Evolutionary conservation across 352 stramenopile genomes (phyloP), one percentile per base, ranked within the genome.

Genomic region (Phytophthora niederhauseri): DNA sequence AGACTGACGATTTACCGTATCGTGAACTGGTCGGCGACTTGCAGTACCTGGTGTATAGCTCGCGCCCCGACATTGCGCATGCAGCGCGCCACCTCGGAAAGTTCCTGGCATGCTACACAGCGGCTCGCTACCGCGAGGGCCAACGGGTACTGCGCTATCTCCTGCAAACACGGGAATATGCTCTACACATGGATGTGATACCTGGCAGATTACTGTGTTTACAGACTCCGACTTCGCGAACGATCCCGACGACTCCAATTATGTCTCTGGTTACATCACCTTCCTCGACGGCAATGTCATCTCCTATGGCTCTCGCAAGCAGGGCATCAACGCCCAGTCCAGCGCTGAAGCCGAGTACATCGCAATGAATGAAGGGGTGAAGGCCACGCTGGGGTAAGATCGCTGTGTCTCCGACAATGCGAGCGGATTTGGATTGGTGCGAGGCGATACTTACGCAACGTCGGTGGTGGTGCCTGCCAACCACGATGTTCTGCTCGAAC

Each of bases 271-370:
- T 5, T 77, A 76, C 30, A 61, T 77, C 4, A 76, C 65, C 4
- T 34, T 63, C 8, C 28, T 79, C 0, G 58, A 79, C 22, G 68
- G 58, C 1, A 70, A 68, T 3, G 63, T 57, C 0, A 66, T 82
- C n/a, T n/a, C n/a, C n/a, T n/a, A n/a, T n/a, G n/a, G n/a, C 0
- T 79, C 71, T 0, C 45, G 55, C 4, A 80, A 82, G 24, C 68
- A 80, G 58, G 54, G 55, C 9, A 61, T 79, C 34, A 75, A 74
- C 12, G 61, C 76, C 0, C 49, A 68, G 0, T 75, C 72, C 2
- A 83, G 68, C 0, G 74, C 67, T 4, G 66, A 78, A 22, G 61
- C 65, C 0, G 68, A 76, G 24, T 80, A 78, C n/a, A 49, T 72
- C 9, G 70, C 66, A 0, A 77, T 78, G 70, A 54, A 68, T n/a